These are phyloP conservation scores for Neonectria coccinea DNA, from an alignment of 2,329 filamentous ascomycete species.

Conservation along the genomic window DNA sequence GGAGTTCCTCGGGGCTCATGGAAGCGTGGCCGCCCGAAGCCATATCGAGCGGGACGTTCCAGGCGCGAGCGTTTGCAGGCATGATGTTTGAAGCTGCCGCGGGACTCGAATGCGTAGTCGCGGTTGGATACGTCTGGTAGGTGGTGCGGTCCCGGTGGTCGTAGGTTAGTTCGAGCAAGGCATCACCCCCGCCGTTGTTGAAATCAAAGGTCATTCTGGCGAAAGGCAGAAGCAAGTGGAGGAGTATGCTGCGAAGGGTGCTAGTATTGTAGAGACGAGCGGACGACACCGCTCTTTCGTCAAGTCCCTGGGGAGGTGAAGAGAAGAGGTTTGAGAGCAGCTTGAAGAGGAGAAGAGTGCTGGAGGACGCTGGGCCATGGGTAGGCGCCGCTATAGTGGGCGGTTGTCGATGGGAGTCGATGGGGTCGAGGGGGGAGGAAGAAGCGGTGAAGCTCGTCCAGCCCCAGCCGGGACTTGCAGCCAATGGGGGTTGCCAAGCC, in stretches of 20 bases:
- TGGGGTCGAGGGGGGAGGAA: slow-evolving; percentile 40
- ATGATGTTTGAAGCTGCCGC: slow-evolving; percentile 51
- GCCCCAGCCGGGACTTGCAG: slow-evolving; percentile 50
- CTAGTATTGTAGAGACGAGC: slow-evolving; percentile 53
- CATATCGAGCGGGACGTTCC: slow-evolving; percentile 67
- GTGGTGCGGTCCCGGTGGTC: slow-evolving; percentile 68
- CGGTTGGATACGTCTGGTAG: slow-evolving; percentile 47
- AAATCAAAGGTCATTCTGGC: slow-evolving; percentile 70
- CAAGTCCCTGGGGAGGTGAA: slow-evolving; percentile 48
- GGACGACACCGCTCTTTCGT: slow-evolving; percentile 60
- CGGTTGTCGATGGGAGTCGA: slow-evolving; percentile 46
- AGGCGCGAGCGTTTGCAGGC: slow-evolving; percentile 53
- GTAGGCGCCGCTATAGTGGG: slow-evolving; percentile 41
- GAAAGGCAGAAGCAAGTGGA: slow-evolving; percentile 50
- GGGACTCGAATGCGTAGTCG: slow-evolving; percentile 49
- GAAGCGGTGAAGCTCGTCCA: slow-evolving; percentile 54
- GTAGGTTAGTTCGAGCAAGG: slow-evolving; percentile 71
- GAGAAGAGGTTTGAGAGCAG: slow-evolving; percentile 47
- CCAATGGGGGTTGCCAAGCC: slow-evolving; percentile 51
- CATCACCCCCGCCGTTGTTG: slow-evolving; percentile 67
- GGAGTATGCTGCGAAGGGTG: slow-evolving; percentile 46
- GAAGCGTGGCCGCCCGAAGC: slow-evolving; percentile 59
- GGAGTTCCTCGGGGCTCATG: slow-evolving; percentile 62
- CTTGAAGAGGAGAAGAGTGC: slow-evolving; percentile 43
- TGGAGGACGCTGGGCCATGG: slow-evolving; percentile 44